phyloP scores from a whole-genome alignment of 169 alveolate genomes.

The Plasmodium reichenowi region DNA sequence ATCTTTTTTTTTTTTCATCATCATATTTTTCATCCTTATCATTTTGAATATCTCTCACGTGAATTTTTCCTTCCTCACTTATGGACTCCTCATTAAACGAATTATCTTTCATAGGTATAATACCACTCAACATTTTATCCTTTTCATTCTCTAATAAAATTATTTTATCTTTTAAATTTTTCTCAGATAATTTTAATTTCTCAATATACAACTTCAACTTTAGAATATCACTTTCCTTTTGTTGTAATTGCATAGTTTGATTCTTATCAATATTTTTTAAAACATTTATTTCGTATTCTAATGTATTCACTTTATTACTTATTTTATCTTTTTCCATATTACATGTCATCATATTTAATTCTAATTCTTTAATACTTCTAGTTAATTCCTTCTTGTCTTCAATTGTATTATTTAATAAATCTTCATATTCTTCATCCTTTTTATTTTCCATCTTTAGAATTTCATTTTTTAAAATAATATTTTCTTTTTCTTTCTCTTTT shows the following conservation, averaged over 20 bases:
- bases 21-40: neutral
- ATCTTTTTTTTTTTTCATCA: neutral
- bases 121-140: neutral
- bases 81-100: no score
- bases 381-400: slow-evolving; percentile 14
- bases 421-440: slow-evolving; percentile 65
- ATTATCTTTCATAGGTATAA: neutral
- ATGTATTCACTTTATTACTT: neutral
- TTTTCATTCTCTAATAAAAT: slow-evolving; percentile 3
- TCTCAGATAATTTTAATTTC: slow-evolving; percentile 26
- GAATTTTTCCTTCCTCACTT: neutral
- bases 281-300: slow-evolving; percentile 37
- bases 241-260: slow-evolving; percentile 41
- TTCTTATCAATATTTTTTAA: slow-evolving; percentile 33
- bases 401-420: slow-evolving; percentile 26
- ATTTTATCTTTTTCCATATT: slow-evolving; percentile 50
- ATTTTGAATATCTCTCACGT: neutral
- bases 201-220: slow-evolving; percentile 28
- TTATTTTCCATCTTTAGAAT: slow-evolving; percentile 25
- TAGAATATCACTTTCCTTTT: slow-evolving; percentile 43
- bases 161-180: slow-evolving; percentile 12
- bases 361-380: slow-evolving; percentile 37
- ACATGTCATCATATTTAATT: slow-evolving; percentile 20
- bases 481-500: slow-evolving; percentile 57
- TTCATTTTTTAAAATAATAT: slow-evolving; percentile 37